Conservation (phyloP, 495 filamentous ascomycete genomes). For the Penicillium paxilli region DNA sequence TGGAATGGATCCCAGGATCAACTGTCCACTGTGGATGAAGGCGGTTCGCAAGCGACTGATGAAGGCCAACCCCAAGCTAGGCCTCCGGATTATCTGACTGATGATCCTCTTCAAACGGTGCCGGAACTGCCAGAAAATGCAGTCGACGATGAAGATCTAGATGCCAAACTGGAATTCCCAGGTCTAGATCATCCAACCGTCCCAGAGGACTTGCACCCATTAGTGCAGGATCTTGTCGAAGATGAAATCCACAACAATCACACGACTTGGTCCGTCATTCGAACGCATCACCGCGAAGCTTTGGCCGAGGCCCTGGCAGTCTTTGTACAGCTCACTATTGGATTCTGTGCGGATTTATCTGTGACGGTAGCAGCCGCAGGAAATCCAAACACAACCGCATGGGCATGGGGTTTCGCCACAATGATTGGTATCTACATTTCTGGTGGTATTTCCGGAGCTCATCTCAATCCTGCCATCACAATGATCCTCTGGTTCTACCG, state of each 20-base stretch:
- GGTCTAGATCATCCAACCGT: conserved; percentile 24
- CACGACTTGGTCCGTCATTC: conserved; percentile 54
- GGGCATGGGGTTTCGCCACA: conserved; percentile 56
- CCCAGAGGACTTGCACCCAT: conserved; percentile 43
- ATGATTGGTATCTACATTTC: conserved; percentile 61
- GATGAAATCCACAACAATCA: conserved; percentile 50
- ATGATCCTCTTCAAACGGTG: conserved; percentile 20
- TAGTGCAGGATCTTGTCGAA: conserved; percentile 41
- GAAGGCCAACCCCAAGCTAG: conserved; percentile 8
- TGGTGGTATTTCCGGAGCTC: conserved; percentile 56
- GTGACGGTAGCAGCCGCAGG: conserved; percentile 44
- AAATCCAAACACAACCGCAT: conserved; percentile 49
- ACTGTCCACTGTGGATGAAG: conserved; percentile 30
- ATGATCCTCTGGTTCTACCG: conserved; percentile 51
- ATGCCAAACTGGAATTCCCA: conserved; percentile 16
- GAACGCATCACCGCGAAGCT: conserved; percentile 49
- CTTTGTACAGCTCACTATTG: conserved; percentile 43
- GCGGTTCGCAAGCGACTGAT: conserved; percentile 13
- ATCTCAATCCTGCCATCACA: conserved; percentile 54
- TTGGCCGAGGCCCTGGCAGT: conserved; percentile 53
- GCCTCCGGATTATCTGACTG: conserved; percentile 11
- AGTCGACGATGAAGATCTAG: conserved; percentile 4
- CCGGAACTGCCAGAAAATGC: conserved; percentile 15
- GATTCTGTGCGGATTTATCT: conserved; percentile 48
- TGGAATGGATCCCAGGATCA: conserved; percentile 18